These are phyloP conservation scores for Telfairia occidentalis DNA, from an alignment of 331 rosid genomes.

Conservation along the genomic window DNA sequence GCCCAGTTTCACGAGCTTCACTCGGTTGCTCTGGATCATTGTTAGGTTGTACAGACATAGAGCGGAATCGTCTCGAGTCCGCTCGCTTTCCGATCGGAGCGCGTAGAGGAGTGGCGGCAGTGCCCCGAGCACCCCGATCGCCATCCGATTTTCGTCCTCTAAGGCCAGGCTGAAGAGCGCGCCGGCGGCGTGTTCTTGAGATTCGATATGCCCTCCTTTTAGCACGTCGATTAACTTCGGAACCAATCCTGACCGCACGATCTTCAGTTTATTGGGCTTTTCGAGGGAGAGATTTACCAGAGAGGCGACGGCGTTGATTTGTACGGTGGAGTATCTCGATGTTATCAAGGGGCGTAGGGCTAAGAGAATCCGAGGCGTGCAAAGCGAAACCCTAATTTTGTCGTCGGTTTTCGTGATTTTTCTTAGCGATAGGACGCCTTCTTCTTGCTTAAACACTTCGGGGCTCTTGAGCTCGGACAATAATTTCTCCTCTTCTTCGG, in stretches of 20 bases:
- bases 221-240: constrained; percentile 7
- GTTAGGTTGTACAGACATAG: constrained; percentile 14
- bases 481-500: not conserved
- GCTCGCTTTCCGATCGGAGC: constrained; percentile 10
- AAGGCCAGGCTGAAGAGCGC: constrained; percentile 13
- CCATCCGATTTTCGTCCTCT: constrained; percentile 11
- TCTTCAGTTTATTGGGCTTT: constrained; percentile 8
- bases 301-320: constrained; percentile 14
- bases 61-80: constrained; percentile 7
- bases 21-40: constrained; percentile 11
- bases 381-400: constrained; percentile 9
- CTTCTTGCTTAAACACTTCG: constrained; percentile 14
- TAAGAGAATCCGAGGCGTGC: constrained; percentile 4
- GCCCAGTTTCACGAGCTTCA: constrained; percentile 10
- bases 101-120: constrained; percentile 8
- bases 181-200: constrained; percentile 17
- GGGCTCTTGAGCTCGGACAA: not conserved
- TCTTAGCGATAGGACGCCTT: constrained; percentile 7
- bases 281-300: constrained; percentile 19
- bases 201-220: constrained; percentile 6
- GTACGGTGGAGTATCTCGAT: constrained; percentile 2
- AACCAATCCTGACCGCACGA: constrained; percentile 10
- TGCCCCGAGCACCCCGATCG: constrained; percentile 13
- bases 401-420: constrained; percentile 5
- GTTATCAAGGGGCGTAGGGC: not conserved